A percentile compares a stretch with the other conserved stretches of the same genome.
phyloP scores from a whole-genome alignment of 352 stramenopile species.

The Pilasporangium apinafurcum region DNA sequence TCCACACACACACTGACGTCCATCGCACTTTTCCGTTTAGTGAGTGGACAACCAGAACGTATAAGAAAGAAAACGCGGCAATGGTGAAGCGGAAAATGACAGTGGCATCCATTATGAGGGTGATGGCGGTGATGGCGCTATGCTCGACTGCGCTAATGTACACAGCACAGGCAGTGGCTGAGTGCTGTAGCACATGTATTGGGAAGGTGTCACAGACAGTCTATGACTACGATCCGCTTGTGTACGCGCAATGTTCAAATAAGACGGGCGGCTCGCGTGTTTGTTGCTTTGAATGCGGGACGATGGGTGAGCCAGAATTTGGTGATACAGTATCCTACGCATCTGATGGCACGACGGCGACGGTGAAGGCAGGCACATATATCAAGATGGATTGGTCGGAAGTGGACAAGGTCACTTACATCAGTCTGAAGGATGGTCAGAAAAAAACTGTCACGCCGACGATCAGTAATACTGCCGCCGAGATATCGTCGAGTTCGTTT shows the following conservation, averaged over 20 bases:
- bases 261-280: conserved; percentile 22
- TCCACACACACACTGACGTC: no score
- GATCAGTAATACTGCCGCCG: conserved; percentile 23
- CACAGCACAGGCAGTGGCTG: not conserved
- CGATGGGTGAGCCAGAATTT: conserved; percentile 15
- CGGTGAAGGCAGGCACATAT: conserved; percentile 41
- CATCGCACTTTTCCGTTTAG: no score
- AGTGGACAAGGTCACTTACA: conserved; percentile 59
- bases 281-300: conserved; percentile 70
- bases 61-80: no score
- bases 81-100: no score
- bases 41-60: no score
- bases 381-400: conserved; percentile 51
- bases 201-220: conserved; percentile 34
- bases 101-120: no score
- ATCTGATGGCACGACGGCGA: conserved; percentile 42
- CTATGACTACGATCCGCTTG: conserved; percentile 68
- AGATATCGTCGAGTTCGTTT: conserved; percentile 33
- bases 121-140: no score
- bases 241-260: conserved; percentile 39
- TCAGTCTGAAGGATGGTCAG: conserved; percentile 51
- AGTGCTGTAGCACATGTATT: conserved; percentile 65
- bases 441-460: conserved; percentile 47
- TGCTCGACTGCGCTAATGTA: no score
- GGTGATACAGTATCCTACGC: conserved; percentile 11